Conservation (phyloP, 2,329 filamentous ascomycete species). For the Colletotrichum echinochloae region DNA sequence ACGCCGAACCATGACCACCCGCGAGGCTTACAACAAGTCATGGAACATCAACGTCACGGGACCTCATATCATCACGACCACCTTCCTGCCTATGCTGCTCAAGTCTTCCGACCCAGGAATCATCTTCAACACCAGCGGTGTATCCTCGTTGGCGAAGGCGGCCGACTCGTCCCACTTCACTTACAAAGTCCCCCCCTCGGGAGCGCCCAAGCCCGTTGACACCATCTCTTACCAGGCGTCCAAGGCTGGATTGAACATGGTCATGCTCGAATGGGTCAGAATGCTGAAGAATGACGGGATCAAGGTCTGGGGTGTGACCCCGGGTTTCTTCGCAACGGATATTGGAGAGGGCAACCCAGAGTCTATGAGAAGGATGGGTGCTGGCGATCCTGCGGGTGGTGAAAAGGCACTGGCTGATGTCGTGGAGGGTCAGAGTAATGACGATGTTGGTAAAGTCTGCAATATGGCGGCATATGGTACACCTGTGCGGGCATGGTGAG, state of each 20-base stretch:
- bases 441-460: constrained; percentile 54
- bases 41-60: constrained; percentile 65
- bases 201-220: constrained; percentile 19
- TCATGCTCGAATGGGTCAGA: constrained; percentile 59
- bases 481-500: constrained; percentile 34
- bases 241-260: constrained; percentile 61
- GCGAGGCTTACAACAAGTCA: constrained; percentile 57
- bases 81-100: constrained; percentile 56
- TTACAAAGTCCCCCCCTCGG: constrained; percentile 55
- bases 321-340: constrained; percentile 57
- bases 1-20: constrained; percentile 43
- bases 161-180: constrained; percentile 40
- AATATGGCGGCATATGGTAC: constrained; percentile 26
- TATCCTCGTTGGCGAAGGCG: constrained; percentile 50
- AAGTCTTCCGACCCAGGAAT: constrained; percentile 56
- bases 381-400: constrained; percentile 51
- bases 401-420: constrained; percentile 55
- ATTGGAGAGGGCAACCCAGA: constrained; percentile 47
- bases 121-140: constrained; percentile 60
- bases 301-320: constrained; percentile 55
- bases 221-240: constrained; percentile 50
- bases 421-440: constrained; percentile 55
- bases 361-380: constrained; percentile 45
- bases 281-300: constrained; percentile 55
- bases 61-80: constrained; percentile 52